phyloP scores from a whole-genome alignment of 1,139 yeast species.

The Zygoascus sp. region DNA sequence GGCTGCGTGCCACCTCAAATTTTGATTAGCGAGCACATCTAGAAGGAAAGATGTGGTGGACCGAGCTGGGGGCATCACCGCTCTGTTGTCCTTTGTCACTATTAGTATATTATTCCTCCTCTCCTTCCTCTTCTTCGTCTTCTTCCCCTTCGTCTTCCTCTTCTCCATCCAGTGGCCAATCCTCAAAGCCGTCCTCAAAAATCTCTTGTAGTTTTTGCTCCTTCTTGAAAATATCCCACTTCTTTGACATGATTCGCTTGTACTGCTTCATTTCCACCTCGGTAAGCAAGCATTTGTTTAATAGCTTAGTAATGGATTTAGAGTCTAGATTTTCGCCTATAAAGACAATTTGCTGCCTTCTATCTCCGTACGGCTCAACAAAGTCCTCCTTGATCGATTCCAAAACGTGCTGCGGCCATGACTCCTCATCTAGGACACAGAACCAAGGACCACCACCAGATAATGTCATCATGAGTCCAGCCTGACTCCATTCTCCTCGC shows the following conservation, averaged over 20 bases:
- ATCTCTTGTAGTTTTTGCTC: constrained; percentile 29
- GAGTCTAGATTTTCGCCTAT: constrained; percentile 41
- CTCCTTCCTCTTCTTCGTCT: not conserved
- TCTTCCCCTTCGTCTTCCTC: constrained; percentile 5
- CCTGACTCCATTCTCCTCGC: constrained; percentile 47
- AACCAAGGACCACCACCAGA: constrained; percentile 47
- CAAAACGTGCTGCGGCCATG: constrained; percentile 35
- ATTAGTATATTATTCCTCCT: not conserved
- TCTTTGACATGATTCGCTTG: constrained; percentile 29
- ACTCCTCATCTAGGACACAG: constrained; percentile 38
- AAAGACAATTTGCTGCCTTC: constrained; percentile 44
- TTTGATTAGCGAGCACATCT: too few relatives aligned
- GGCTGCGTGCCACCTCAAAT: too few relatives aligned
- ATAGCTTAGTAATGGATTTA: constrained; percentile 27
- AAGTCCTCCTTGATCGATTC: constrained; percentile 37
- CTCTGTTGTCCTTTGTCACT: too few relatives aligned
- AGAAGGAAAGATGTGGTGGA: too few relatives aligned
- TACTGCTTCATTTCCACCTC: constrained; percentile 37
- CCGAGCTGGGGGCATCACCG: too few relatives aligned
- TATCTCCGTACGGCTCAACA: constrained; percentile 41
- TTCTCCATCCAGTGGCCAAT: constrained; percentile 16
- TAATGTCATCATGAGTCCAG: constrained; percentile 43
- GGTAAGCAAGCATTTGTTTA: constrained; percentile 40
- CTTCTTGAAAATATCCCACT: constrained; percentile 18
- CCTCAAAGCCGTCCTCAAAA: constrained; percentile 41